phyloP scores from a whole-genome alignment of 2,329 filamentous ascomycete species.

The Claviceps sp. region DNA sequence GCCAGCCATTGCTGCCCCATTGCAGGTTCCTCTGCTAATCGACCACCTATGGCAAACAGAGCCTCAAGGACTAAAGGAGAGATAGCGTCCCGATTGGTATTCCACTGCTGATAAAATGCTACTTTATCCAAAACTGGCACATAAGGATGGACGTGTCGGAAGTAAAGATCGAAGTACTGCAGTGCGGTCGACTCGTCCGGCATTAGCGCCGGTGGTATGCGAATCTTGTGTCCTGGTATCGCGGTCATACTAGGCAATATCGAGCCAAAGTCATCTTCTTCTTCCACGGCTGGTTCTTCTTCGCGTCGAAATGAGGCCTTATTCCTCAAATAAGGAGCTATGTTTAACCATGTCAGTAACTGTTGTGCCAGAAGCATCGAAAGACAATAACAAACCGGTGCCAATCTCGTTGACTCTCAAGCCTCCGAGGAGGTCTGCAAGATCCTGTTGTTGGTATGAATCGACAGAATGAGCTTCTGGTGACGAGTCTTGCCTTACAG shows the following conservation, averaged over 20 bases:
- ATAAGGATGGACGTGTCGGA: conserved; percentile 82
- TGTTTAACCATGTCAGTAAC: background rate
- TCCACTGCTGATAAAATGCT: conserved; percentile 82
- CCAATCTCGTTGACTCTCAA: conserved; percentile 79
- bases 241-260: conserved; percentile 53
- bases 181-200: conserved; percentile 70
- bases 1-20: conserved; percentile 89
- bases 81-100: conserved; percentile 65
- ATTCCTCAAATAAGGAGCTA: conserved; percentile 74
- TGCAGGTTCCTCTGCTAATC: conserved; percentile 68
- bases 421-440: conserved; percentile 71
- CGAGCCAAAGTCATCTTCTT: conserved; percentile 59
- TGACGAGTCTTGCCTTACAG: conserved; percentile 22
- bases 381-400: conserved; percentile 46
- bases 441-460: conserved; percentile 53
- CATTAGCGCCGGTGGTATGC: conserved; percentile 89
- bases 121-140: conserved; percentile 76
- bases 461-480: conserved; percentile 44
- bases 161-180: conserved; percentile 83
- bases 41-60: conserved; percentile 78
- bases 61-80: conserved; percentile 83
- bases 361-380: too few relatives aligned
- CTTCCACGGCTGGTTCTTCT: conserved; percentile 53
- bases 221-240: conserved; percentile 61
- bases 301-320: conserved; percentile 37